Evolutionary conservation across 106 monocot species (phyloP).

Genomic region (Gastrodia elata): DNA sequence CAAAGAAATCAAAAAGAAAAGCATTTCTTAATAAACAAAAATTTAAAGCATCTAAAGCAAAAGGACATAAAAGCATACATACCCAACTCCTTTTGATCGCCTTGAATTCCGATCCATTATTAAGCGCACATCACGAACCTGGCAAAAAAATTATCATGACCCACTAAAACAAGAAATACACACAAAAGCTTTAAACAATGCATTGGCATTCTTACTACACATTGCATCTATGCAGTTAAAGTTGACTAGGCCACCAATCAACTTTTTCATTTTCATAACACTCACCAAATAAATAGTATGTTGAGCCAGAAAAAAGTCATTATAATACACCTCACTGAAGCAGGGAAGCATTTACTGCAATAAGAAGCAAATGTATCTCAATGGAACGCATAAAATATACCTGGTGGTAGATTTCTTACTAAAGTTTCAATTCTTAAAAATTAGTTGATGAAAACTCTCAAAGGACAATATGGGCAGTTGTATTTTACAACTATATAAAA

Average conservation of each 20-base stretch:
- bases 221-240: constrained; percentile 8
- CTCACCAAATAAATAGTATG: constrained; percentile 58
- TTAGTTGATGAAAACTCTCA: constrained; percentile 9
- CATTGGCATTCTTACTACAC: constrained; percentile 15
- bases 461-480: constrained; percentile 4
- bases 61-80: constrained; percentile 13
- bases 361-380: constrained; percentile 66
- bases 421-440: constrained; percentile 8
- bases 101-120: constrained; percentile 89
- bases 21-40: background rate
- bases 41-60: background rate
- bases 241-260: constrained; percentile 15
- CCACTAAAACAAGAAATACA: background rate
- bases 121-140: constrained; percentile 81
- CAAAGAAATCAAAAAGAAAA: background rate
- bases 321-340: constrained; percentile 59
- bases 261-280: constrained; percentile 16
- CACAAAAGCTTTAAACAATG: background rate
- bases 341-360: constrained; percentile 49
- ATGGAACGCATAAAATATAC: constrained; percentile 20
- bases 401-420: constrained; percentile 16
- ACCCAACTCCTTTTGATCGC: constrained; percentile 91
- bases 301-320: constrained; percentile 67
- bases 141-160: constrained; percentile 10
- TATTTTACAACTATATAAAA: constrained; percentile 21